phyloP scores from a whole-genome alignment of 2,329 filamentous ascomycete species.

The Elsinoe perseae region DNA sequence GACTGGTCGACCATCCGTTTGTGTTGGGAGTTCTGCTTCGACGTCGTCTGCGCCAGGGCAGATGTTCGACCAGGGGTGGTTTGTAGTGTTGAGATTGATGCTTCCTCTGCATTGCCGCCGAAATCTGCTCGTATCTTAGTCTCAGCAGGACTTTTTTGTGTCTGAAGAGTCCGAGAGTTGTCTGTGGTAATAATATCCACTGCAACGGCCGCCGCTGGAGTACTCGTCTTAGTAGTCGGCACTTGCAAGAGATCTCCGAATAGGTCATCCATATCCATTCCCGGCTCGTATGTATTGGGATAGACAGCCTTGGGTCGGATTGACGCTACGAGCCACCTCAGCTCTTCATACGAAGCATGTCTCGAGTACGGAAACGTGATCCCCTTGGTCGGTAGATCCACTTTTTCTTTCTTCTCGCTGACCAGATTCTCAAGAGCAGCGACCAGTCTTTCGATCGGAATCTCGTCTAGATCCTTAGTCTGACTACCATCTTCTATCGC shows the following conservation, averaged over 20 bases:
- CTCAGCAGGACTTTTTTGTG: no score
- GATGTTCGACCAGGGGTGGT: background rate
- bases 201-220: background rate
- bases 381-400: conserved; percentile 21
- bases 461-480: conserved; percentile 21
- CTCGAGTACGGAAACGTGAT: conserved; percentile 73
- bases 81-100: background rate
- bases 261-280: conserved; percentile 56
- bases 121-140: no score
- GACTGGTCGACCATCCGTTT: background rate
- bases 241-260: conserved; percentile 52
- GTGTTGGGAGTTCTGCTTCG: background rate
- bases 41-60: no score
- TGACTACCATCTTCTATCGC: conserved; percentile 16
- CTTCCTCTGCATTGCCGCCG: no score
- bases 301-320: conserved; percentile 71
- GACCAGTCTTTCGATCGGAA: conserved; percentile 28
- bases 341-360: conserved; percentile 77
- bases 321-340: conserved; percentile 59
- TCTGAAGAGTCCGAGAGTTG: no score
- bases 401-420: conserved; percentile 21
- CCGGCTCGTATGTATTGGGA: conserved; percentile 58
- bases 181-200: no score
- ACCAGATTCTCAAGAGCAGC: conserved; percentile 27
- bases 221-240: background rate